These are phyloP conservation scores for Auricularia auricula-judae DNA, from an alignment of 768 basidiomycete genomes.

Conservation along the genomic window DNA sequence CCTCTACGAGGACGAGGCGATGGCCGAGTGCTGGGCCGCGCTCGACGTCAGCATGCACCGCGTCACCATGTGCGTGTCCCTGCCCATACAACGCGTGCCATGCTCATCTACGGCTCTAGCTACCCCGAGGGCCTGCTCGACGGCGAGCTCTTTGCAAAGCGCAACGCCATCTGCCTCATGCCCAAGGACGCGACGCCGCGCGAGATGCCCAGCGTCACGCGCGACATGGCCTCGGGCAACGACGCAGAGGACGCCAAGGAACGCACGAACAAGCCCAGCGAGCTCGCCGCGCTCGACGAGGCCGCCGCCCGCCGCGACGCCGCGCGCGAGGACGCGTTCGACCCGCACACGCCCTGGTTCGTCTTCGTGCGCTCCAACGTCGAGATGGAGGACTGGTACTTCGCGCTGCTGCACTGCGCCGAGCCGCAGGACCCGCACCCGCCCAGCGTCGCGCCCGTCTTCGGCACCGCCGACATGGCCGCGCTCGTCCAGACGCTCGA, in stretches of 20 bases:
- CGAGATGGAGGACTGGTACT: slow-evolving; percentile 98
- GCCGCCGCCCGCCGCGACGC: slow-evolving; percentile 20
- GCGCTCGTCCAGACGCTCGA: slow-evolving; percentile 77
- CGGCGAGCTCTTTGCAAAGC: slow-evolving; percentile 83
- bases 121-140: slow-evolving; percentile 60
- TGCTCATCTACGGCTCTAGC: not conserved
- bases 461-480: slow-evolving; percentile 70
- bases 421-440: slow-evolving; percentile 17
- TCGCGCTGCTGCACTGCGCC: slow-evolving; percentile 62
- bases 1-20: slow-evolving; percentile 86
- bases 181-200: slow-evolving; percentile 31
- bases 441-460: slow-evolving; percentile 40
- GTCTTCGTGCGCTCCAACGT: slow-evolving; percentile 80
- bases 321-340: slow-evolving; percentile 39
- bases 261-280: slow-evolving; percentile 26
- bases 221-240: slow-evolving; percentile 35
- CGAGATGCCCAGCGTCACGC: slow-evolving; percentile 38
- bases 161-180: slow-evolving; percentile 76
- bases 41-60: slow-evolving; percentile 74
- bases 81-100: not conserved
- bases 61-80: slow-evolving; percentile 41
- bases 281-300: slow-evolving; percentile 24
- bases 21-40: slow-evolving; percentile 86
- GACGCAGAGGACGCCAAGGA: slow-evolving; percentile 16
- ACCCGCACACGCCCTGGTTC: slow-evolving; percentile 70